Evolutionary conservation across 441 rosid genomes (phyloP), one percentile per base, ranked within the genome.

Genomic region (Syzygium malaccense): DNA sequence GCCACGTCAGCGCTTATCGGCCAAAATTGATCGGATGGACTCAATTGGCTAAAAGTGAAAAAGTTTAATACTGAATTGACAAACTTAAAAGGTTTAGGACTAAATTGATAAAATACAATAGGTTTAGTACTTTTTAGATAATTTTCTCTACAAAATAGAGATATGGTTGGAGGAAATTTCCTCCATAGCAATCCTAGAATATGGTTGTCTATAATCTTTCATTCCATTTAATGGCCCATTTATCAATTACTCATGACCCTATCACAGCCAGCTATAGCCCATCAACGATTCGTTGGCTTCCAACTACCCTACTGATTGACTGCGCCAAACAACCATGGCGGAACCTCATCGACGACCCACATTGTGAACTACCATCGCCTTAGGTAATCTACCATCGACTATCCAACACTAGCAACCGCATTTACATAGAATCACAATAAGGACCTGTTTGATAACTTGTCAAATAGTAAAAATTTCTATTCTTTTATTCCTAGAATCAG

Each of bases 401-500:
- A 60, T 13, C 66, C 32, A 60, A 17, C 66, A 60, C n/a, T 28
- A 13, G 9, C 18, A 60, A 60, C 14, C 2, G 4, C 32, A 60
- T 60, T 0, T 0, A 13, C 9, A 1, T 60, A 28, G 66, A 60
- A 60, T 3, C 8, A 60, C 0, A 60, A 14, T 13, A 45, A 45
- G 45, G 1, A 1, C 1, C 45, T 41, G 1, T 5, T 41, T 5
- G 45, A 7, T 7, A 41, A 41, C 7, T 41, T 41, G 45, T 1
- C 45, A 41, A 41, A 41, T 41, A 41, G 45, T 5, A 41, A 41
- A 41, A 41, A 41, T 41, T 6, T 41, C 1, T 41, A 1, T 41
- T 41, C 7, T 41, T 41, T 41, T 41, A 6, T 41, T 41, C 1
- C 45, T 1, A 41, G 1, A 41, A 41, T 41, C 7, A 41, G 5